A percentile compares a stretch with the other conserved stretches of the same genome.
Evolutionary conservation across 2,329 filamentous ascomycete species (phyloP).

Genomic region (Chaetomium strumarium): DNA sequence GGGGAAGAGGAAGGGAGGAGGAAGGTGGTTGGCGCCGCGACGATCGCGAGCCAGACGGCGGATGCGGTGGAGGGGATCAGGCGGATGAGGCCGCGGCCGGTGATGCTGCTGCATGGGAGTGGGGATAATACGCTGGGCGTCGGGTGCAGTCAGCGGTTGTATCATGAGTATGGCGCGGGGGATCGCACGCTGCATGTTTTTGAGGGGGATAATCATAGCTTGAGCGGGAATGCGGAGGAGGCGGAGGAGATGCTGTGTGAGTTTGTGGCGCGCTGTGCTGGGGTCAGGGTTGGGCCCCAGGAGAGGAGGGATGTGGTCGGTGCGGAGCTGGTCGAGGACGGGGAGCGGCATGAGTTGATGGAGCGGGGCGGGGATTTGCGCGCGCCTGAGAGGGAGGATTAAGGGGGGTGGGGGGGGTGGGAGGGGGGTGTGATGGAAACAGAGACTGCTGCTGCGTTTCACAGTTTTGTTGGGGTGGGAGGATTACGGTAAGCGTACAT

Average conservation of each 20-base stretch:
- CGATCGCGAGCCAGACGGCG: conserved; percentile 35
- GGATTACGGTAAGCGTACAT: no score
- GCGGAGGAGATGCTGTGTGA: conserved; percentile 36
- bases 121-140: conserved; percentile 32
- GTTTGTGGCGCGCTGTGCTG: conserved; percentile 33
- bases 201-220: conserved; percentile 37
- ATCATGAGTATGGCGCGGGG: conserved; percentile 30
- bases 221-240: conserved; percentile 32
- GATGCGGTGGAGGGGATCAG: conserved; percentile 29
- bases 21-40: conserved; percentile 32
- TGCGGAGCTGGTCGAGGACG: conserved; percentile 20
- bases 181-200: conserved; percentile 34
- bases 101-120: conserved; percentile 36
- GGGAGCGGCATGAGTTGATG: conserved; percentile 27
- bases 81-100: conserved; percentile 29
- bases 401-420: neutral
- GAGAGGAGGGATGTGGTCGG: conserved; percentile 21
- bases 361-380: conserved; percentile 33
- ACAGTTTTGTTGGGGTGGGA: no score
- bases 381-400: conserved; percentile 26
- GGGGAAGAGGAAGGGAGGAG: no score
- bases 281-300: conserved; percentile 18
- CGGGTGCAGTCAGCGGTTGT: conserved; percentile 32
- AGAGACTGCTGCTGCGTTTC: no score
- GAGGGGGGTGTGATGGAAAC: neutral